Percentiles rank a stretch among this genome's conserved stretches.
phyloP scores from a whole-genome alignment of 352 stramenopile species.

The Halophytophthora batemanensis region DNA sequence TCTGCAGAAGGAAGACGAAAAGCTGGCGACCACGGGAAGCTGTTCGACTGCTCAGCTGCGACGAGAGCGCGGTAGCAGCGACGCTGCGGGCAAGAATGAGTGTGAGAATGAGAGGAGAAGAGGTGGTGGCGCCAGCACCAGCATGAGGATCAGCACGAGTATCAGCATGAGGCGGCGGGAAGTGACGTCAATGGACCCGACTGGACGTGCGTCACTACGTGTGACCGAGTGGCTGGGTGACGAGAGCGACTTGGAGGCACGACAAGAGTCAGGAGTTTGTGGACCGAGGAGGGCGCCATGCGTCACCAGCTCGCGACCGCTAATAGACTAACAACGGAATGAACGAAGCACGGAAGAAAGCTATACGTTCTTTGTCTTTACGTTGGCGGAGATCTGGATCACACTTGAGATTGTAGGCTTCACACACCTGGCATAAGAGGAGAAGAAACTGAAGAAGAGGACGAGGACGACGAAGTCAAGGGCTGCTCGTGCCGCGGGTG shows the following conservation, averaged over 20 bases:
- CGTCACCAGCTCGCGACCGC: conserved; percentile 23
- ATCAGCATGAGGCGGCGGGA: not conserved
- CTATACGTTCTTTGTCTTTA: not conserved
- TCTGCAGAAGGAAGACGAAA: too few relatives aligned
- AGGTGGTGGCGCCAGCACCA: conserved; percentile 4
- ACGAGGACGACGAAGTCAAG: too few relatives aligned
- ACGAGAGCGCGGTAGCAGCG: too few relatives aligned
- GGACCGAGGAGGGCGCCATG: conserved; percentile 13
- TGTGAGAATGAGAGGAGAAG: not conserved
- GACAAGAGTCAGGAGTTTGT: conserved; percentile 9
- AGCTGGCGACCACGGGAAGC: too few relatives aligned
- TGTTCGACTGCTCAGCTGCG: too few relatives aligned
- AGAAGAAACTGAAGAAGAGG: too few relatives aligned
- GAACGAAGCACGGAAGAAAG: conserved; percentile 15
- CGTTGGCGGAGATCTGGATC: too few relatives aligned
- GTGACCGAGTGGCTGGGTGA: conserved; percentile 1
- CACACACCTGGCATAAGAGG: too few relatives aligned
- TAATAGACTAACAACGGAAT: conserved; percentile 35
- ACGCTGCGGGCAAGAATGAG: too few relatives aligned
- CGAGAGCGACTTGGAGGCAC: conserved; percentile 5
- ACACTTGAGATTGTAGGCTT: too few relatives aligned
- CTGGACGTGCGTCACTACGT: not conserved
- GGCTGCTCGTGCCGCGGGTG: too few relatives aligned
- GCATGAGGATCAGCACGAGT: not conserved
- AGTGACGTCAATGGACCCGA: conserved; percentile 20